These are phyloP conservation scores for Spizellomyces sp. DNA, from an alignment of 192 early-diverging fungal species.

Conservation along the genomic window DNA sequence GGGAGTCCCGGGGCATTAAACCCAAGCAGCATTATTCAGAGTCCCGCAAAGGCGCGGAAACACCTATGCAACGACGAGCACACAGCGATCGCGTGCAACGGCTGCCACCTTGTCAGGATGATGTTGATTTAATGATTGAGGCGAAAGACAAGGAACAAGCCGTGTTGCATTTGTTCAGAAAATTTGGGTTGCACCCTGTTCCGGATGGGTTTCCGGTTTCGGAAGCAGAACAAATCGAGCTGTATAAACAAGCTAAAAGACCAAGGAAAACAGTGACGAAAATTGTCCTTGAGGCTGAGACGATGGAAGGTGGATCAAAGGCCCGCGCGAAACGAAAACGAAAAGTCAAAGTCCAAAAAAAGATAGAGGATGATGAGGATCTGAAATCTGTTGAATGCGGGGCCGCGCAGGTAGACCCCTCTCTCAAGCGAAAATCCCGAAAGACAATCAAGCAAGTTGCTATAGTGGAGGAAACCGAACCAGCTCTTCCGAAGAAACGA, in stretches of 20 bases:
- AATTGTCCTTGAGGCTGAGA: slow-evolving; percentile 1
- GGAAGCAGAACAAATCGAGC: slow-evolving; percentile 5
- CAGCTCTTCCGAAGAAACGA: too few relatives aligned
- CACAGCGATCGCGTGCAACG: slow-evolving; percentile 44
- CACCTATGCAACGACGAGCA: slow-evolving; percentile 42
- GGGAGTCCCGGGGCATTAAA: slow-evolving; percentile 44
- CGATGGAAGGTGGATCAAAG: background rate
- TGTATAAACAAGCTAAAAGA: slow-evolving; percentile 9
- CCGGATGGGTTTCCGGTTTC: slow-evolving; percentile 7
- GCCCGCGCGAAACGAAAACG: background rate
- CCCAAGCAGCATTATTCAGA: slow-evolving; percentile 58
- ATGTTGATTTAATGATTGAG: slow-evolving; percentile 59
- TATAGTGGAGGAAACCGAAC: too few relatives aligned
- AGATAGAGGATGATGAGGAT: background rate
- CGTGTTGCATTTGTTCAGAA: slow-evolving; percentile 44
- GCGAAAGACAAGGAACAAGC: slow-evolving; percentile 63
- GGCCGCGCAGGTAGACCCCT: background rate
- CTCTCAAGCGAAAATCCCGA: too few relatives aligned
- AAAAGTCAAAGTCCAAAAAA: background rate
- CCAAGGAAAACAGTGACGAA: background rate
- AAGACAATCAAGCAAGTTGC: too few relatives aligned
- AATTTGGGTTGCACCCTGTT: slow-evolving; percentile 37
- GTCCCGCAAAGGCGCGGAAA: slow-evolving; percentile 37
- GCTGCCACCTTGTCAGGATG: slow-evolving; percentile 45
- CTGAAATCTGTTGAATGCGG: background rate